phyloP scores from a whole-genome alignment of 202 grass and related monocot genomes.

The Eragrostis tef region DNA sequence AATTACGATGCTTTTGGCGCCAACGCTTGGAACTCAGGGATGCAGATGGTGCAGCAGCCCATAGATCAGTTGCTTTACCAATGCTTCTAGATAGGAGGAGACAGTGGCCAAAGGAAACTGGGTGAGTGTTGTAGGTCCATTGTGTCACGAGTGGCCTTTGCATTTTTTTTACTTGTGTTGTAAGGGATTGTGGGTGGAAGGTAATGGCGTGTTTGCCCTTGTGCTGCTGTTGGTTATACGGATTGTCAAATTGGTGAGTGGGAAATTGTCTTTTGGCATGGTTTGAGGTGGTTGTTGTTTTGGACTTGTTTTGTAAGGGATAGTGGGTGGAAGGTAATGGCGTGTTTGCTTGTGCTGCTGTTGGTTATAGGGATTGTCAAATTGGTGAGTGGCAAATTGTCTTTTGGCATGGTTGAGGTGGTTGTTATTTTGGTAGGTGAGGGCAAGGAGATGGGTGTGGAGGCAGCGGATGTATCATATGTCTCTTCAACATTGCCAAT shows the following conservation, averaged over 20 bases:
- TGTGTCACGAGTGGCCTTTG: neutral
- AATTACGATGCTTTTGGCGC: neutral
- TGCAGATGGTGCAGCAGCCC: constrained; percentile 41
- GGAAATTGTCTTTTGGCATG: neutral
- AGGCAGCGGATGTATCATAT: neutral
- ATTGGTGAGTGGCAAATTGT: neutral
- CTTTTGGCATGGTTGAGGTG: neutral
- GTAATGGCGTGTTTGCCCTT: neutral
- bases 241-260: neutral
- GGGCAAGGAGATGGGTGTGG: neutral
- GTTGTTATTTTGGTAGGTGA: neutral
- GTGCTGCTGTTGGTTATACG: neutral
- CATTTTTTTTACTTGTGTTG: constrained; percentile 6
- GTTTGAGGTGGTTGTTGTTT: neutral
- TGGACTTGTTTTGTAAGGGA: constrained; percentile 15
- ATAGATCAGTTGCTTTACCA: constrained; percentile 37
- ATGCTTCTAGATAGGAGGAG: constrained; percentile 31
- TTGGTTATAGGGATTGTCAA: neutral
- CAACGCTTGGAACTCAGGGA: constrained; percentile 32
- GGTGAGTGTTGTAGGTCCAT: constrained; percentile 12
- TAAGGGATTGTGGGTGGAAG: neutral
- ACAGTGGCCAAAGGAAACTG: neutral
- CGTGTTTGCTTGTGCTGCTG: neutral
- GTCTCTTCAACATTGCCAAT: neutral
- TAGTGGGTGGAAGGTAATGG: neutral